Evolutionary conservation across 345 rosid genomes (phyloP).

Genomic region (Eucalyptus curtisii): DNA sequence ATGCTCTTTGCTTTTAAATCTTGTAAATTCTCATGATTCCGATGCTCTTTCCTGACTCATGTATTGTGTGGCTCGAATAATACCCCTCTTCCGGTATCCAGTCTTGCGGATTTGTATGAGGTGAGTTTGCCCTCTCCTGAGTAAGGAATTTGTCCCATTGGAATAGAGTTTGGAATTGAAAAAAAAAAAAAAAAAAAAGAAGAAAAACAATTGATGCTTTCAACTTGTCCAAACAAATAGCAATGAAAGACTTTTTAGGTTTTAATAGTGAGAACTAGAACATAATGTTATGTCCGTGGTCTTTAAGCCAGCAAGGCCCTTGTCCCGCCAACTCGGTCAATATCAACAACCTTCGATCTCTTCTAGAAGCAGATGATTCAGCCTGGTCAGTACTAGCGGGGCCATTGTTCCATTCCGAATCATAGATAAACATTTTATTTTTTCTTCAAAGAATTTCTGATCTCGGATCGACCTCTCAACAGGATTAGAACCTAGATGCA

Average conservation of each 20-base stretch:
- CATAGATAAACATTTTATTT: not conserved
- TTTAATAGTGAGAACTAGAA: not conserved
- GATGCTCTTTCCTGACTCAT: not conserved
- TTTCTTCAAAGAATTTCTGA: not conserved
- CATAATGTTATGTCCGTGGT: not conserved
- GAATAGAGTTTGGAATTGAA: not conserved
- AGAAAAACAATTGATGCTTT: not conserved
- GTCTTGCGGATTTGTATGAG: not conserved
- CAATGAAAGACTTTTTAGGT: not conserved
- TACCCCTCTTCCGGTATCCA: not conserved
- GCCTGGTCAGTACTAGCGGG: not conserved
- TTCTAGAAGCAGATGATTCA: not conserved
- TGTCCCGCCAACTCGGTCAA: not conserved
- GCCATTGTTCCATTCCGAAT: not conserved
- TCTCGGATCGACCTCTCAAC: not conserved
- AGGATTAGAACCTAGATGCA: not conserved
- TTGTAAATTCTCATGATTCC: not conserved
- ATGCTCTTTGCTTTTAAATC: not conserved
- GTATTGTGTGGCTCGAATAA: not conserved
- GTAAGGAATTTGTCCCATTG: not conserved
- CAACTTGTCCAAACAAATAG: not conserved
- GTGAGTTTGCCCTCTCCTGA: not conserved
- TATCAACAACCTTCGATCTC: not conserved
- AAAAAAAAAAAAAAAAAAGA: not conserved
- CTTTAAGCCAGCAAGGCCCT: not conserved